phyloP scores from a whole-genome alignment of 2,329 filamentous ascomycete genomes.

The Fusarium camptoceras region DNA sequence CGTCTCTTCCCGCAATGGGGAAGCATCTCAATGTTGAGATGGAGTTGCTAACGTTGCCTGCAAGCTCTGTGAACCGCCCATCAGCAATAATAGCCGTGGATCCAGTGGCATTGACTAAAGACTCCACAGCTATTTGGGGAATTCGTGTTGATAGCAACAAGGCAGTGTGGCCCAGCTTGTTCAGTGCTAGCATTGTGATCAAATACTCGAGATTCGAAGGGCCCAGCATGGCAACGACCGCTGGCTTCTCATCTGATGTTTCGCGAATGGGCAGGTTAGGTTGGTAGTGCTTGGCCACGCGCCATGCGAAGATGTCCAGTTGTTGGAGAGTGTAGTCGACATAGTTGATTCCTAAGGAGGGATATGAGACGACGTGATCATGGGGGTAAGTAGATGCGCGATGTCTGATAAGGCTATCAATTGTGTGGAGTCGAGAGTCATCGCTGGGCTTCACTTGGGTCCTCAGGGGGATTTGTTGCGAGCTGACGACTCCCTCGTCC shows the following conservation, averaged over 20 bases:
- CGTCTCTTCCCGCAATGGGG: not conserved
- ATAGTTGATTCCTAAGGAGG: not conserved
- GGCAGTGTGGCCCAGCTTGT: slow-evolving; percentile 64
- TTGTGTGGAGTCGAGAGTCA: slow-evolving; percentile 1
- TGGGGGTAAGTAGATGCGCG: not conserved
- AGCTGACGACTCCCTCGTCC: not conserved
- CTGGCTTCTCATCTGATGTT: slow-evolving; percentile 6
- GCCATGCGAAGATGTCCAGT: not conserved
- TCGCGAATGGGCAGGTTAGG: not conserved
- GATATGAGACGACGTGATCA: slow-evolving; percentile 1
- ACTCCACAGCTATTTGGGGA: slow-evolving; percentile 30
- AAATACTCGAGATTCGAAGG: slow-evolving; percentile 66
- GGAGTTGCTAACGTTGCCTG: slow-evolving; percentile 20
- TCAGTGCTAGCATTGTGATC: slow-evolving; percentile 64
- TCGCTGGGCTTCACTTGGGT: not conserved
- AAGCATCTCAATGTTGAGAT: not conserved
- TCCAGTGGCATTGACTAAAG: slow-evolving; percentile 27
- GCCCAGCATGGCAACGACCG: slow-evolving; percentile 61
- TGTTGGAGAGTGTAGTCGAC: slow-evolving; percentile 1
- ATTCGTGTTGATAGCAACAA: slow-evolving; percentile 37
- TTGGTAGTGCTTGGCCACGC: slow-evolving; percentile 1
- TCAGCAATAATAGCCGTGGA: slow-evolving; percentile 32
- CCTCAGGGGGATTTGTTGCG: not conserved
- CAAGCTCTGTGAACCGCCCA: slow-evolving; percentile 15
- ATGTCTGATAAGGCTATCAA: not conserved